Evolutionary conservation across 306 rosid species (phyloP), one percentile per base, ranked within the genome.

Genomic region (Rosa persica): DNA sequence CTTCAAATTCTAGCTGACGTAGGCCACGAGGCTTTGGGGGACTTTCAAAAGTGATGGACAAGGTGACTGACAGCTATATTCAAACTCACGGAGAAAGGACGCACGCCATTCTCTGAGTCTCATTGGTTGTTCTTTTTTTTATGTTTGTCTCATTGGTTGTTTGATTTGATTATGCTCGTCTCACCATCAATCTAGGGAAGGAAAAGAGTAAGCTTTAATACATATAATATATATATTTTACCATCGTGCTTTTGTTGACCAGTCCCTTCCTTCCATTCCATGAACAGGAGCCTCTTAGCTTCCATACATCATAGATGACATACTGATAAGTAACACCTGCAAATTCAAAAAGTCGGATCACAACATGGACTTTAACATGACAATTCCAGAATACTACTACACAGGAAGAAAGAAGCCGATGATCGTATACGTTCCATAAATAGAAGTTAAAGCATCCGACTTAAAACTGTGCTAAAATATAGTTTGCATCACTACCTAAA

Each of bases 241-340:
- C 46, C 44, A 49, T 54, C 12, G 1, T n/a, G 49, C 66, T 12
- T 20, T 52, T 52, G 48, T 38, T 54, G 76, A 73, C 76, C 76
- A n/a, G 47, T 11, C 47, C 30, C 65, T 51, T 12, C 13, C 27
- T 19, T 49, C 57, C 23, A 16, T 49, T 49, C 19, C 36, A 30
- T 30, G 36, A 30, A 49, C n/a, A 49, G 36, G 36, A 30, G 36
- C 52, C 52, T 49, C 20, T 16, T 2, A 30, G 3, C 36, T 2
- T 30, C 36, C n/a, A 15, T 4, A 20, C 2, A 16, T 49, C 55
- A 49, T 16, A 1, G n/a, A 49, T 15, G n/a, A 49, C 55, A 51
- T 51, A 12, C 17, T 30, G n/a, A 5, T 16, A 5, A 51, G n/a
- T 5, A 30, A 30, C 36, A 0, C 17, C 57, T 6, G 57, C 57